These are phyloP conservation scores for Botryosphaeria dothidea DNA, from an alignment of 2,329 filamentous ascomycete species.

Conservation along the genomic window DNA sequence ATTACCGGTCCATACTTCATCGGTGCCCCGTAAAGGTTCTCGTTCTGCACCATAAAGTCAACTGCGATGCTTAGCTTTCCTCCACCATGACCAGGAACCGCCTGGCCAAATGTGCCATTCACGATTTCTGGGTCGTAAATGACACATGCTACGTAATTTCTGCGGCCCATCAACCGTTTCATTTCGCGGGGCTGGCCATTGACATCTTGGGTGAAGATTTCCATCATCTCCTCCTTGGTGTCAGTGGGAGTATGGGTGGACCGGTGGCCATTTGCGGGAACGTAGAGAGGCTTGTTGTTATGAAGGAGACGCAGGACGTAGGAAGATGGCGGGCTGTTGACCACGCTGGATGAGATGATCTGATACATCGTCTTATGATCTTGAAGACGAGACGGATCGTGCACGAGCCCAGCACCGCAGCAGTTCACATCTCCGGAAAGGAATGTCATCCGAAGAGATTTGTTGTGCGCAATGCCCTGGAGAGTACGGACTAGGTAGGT, in stretches of 20 bases:
- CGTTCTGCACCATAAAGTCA: constrained; percentile 95
- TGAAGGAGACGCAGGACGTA: constrained; percentile 96
- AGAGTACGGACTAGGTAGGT: constrained; percentile 96
- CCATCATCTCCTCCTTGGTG: constrained; percentile 99
- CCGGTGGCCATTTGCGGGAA: constrained; percentile 82
- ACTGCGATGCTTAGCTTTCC: constrained; percentile 78
- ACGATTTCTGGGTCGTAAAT: constrained; percentile 87
- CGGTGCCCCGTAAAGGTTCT: constrained; percentile 75
- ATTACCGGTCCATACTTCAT: constrained; percentile 98
- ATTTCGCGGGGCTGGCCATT: constrained; percentile 79
- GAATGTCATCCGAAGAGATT: constrained; percentile 95
- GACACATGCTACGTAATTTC: constrained; percentile 93
- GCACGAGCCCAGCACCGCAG: constrained; percentile 88
- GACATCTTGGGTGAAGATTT: constrained; percentile 95
- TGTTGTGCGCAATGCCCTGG: constrained; percentile 92
- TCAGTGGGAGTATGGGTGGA: constrained; percentile 72
- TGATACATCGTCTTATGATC: constrained; percentile 99
- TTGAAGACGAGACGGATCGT: constrained; percentile 85
- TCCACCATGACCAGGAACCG: constrained; percentile 39
- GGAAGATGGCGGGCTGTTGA: constrained; percentile 79
- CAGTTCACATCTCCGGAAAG: constrained; percentile 89
- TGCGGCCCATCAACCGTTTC: constrained; percentile 87
- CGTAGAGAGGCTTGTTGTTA: constrained; percentile 87
- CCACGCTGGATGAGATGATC: constrained; percentile 88
- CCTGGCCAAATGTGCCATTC: constrained; percentile 45